Conservation (phyloP, 2,329 filamentous ascomycete genomes). For the Cladorrhinum sp. region DNA sequence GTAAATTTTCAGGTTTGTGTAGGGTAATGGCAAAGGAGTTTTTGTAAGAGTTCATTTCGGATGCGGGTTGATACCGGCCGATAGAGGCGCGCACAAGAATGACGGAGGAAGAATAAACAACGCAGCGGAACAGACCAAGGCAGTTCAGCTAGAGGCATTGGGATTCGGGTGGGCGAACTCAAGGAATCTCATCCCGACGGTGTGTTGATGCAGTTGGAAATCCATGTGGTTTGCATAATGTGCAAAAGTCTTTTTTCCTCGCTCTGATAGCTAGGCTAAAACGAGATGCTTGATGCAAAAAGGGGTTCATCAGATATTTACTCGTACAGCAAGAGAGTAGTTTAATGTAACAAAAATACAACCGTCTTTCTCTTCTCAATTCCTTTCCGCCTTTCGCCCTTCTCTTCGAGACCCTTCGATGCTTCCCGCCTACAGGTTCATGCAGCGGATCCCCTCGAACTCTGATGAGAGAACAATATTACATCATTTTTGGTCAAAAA, state of each 20-base stretch:
- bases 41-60: background rate
- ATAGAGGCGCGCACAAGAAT: background rate
- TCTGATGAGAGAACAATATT: background rate
- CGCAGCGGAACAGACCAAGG: background rate
- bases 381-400: background rate
- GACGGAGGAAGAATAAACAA: background rate
- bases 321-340: background rate
- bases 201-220: too few relatives aligned
- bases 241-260: background rate
- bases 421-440: constrained; percentile 1
- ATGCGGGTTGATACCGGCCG: background rate
- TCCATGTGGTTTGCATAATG: background rate
- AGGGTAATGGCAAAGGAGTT: background rate
- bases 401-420: background rate
- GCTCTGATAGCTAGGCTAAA: background rate
- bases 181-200: too few relatives aligned
- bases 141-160: background rate
- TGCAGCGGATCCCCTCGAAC: background rate
- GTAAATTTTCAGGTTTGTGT: background rate
- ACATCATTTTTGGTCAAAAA: background rate
- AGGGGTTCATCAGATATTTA: background rate
- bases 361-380: background rate
- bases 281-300: background rate
- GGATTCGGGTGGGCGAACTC: too few relatives aligned
- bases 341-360: background rate